Evolutionary conservation across 2,329 filamentous ascomycete genomes (phyloP).

Genomic region (Diaporthe citriasiana): DNA sequence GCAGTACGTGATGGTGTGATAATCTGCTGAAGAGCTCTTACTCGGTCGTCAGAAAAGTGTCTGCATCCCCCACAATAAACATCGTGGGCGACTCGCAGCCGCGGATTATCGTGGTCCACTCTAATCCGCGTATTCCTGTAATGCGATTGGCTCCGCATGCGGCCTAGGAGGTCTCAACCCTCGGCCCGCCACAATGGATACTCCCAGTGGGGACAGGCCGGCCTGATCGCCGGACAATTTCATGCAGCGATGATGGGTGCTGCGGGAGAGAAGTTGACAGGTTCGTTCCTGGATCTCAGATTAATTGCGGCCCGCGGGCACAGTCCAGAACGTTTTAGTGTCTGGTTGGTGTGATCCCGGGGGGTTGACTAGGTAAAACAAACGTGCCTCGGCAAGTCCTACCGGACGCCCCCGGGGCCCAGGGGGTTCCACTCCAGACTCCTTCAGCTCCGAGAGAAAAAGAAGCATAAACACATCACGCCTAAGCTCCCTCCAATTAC

Average conservation of each 20-base stretch:
- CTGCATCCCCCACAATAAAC: slow-evolving; percentile 7
- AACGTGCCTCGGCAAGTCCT: slow-evolving; percentile 1
- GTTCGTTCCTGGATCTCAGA: slow-evolving; percentile 19
- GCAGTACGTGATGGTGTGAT: not conserved
- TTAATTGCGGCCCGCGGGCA: slow-evolving; percentile 28
- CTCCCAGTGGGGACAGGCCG: slow-evolving; percentile 1
- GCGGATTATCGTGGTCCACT: slow-evolving; percentile 11
- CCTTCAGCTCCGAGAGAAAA: not conserved
- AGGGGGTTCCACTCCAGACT: not conserved
- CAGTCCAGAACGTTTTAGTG: not conserved
- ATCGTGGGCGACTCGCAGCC: slow-evolving; percentile 8
- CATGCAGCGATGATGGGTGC: slow-evolving; percentile 27
- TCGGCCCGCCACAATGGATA: slow-evolving; percentile 32
- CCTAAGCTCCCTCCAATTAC: slow-evolving; percentile 20
- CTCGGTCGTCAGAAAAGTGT: not conserved
- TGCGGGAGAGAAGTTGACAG: not conserved
- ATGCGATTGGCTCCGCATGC: slow-evolving; percentile 36
- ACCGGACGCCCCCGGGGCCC: not conserved
- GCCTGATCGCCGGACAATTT: slow-evolving; percentile 27
- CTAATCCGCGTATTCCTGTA: not conserved
- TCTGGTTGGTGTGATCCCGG: not conserved
- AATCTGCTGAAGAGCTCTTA: not conserved
- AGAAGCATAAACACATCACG: slow-evolving; percentile 24
- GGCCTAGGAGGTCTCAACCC: slow-evolving; percentile 21
- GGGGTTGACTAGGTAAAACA: not conserved